These are phyloP conservation scores for Cyberlindnera mississippiensis DNA, from an alignment of 805 yeast species.

Conservation along the genomic window DNA sequence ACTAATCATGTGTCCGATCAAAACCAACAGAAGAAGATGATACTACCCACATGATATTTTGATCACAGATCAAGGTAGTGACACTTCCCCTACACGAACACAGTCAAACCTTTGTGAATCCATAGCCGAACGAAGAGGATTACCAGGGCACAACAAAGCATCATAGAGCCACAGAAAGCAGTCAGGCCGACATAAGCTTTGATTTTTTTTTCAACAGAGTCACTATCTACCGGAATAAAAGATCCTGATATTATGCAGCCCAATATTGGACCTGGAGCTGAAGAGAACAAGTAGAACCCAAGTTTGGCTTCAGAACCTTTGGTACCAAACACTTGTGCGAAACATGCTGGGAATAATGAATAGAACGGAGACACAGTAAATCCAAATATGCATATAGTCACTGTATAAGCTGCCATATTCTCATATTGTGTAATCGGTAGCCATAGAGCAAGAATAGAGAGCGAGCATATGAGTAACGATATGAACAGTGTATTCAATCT, in stretches of 20 bases:
- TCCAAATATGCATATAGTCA: conserved; percentile 13
- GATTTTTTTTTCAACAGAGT: conserved; percentile 1
- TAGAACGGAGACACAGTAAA: conserved; percentile 15
- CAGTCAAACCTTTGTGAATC: conserved; percentile 8
- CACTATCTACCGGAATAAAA: conserved; percentile 11
- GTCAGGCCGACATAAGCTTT: conserved; percentile 9
- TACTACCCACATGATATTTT: too few relatives aligned
- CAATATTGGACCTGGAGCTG: conserved; percentile 19
- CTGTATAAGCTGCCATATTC: conserved; percentile 4
- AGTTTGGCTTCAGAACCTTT: conserved; percentile 13
- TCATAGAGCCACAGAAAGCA: conserved; percentile 13
- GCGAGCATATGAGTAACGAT: conserved; percentile 5
- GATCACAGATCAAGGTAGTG: too few relatives aligned
- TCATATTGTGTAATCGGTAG: conserved; percentile 7
- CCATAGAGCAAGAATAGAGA: conserved; percentile 12
- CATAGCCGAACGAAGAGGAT: conserved; percentile 7
- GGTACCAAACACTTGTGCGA: conserved; percentile 17
- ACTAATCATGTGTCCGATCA: not conserved
- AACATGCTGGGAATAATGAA: conserved; percentile 16
- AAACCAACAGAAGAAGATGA: too few relatives aligned
- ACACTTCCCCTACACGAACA: conserved; percentile 6
- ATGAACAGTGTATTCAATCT: conserved; percentile 10
- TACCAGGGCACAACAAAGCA: conserved; percentile 4
- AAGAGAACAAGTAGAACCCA: conserved; percentile 6
- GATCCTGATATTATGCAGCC: conserved; percentile 18